phyloP scores from a whole-genome alignment of 768 basidiomycete genomes.

The Nidularia sp. region DNA sequence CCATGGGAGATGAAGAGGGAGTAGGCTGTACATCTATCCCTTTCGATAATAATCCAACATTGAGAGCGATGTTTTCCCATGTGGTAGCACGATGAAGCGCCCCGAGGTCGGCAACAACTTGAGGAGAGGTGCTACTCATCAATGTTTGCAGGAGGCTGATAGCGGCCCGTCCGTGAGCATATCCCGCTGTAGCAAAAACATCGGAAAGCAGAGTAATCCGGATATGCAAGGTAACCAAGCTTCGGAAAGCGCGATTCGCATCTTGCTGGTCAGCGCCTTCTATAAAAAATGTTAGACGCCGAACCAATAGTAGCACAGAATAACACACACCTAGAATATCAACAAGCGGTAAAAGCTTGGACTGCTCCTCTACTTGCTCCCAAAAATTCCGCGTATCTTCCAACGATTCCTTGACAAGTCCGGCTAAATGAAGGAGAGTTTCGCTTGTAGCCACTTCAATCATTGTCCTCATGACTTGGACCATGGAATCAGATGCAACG shows the following conservation, averaged over 20 bases:
- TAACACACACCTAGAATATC: constrained; percentile 1
- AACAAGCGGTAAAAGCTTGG: constrained; percentile 53
- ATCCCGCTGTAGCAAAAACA: constrained; percentile 79
- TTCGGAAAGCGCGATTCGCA: constrained; percentile 65
- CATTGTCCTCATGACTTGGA: constrained; percentile 86
- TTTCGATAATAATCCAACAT: constrained; percentile 48
- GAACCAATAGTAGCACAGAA: not conserved
- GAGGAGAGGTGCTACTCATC: constrained; percentile 56
- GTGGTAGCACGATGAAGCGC: constrained; percentile 75
- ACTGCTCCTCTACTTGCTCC: constrained; percentile 45
- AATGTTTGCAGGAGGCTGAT: constrained; percentile 73
- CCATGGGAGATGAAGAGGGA: constrained; percentile 38
- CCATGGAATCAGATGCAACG: constrained; percentile 80
- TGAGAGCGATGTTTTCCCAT: constrained; percentile 85
- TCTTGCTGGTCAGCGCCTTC: constrained; percentile 35
- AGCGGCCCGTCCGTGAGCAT: constrained; percentile 75
- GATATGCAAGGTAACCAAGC: constrained; percentile 70
- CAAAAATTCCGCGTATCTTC: constrained; percentile 71
- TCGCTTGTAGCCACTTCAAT: constrained; percentile 80
- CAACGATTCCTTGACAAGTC: constrained; percentile 67
- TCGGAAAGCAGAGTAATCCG: constrained; percentile 83
- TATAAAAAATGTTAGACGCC: constrained; percentile 10
- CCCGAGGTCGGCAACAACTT: constrained; percentile 71
- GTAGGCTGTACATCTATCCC: constrained; percentile 49
- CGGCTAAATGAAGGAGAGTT: constrained; percentile 66